Evolutionary conservation across 192 early-diverging fungal species (phyloP).

Genomic region (Linnemannia hyalina): DNA sequence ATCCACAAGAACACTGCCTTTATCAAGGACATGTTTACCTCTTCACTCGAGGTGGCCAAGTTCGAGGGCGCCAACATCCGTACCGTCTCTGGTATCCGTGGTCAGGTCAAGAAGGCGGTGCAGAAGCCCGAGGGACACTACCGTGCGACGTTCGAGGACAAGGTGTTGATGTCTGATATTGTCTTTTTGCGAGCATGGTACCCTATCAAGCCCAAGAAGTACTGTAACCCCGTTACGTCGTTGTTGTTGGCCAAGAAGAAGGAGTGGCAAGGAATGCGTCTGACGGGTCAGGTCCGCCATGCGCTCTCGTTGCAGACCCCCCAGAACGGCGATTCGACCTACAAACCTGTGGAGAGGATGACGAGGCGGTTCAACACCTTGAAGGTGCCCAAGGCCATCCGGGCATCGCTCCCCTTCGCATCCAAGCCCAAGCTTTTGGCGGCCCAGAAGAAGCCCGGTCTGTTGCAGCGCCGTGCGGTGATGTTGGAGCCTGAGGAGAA

Average conservation of each 20-base stretch:
- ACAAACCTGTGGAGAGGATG: constrained; percentile 85
- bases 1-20: constrained; percentile 98
- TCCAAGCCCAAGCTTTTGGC: constrained; percentile 83
- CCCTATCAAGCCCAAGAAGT: constrained; percentile 93
- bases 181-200: constrained; percentile 98
- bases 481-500: constrained; percentile 93
- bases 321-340: constrained; percentile 86
- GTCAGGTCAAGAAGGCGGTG: constrained; percentile 95
- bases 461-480: constrained; percentile 81
- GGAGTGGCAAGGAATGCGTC: constrained; percentile 91
- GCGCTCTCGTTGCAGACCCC: constrained; percentile 75
- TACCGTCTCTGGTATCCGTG: constrained; percentile 97
- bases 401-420: constrained; percentile 89
- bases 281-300: constrained; percentile 87
- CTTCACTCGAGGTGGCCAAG: constrained; percentile 96
- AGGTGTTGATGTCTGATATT: constrained; percentile 95
- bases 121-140: constrained; percentile 91
- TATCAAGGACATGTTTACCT: constrained; percentile 98
- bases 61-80: constrained; percentile 97
- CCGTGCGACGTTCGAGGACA: constrained; percentile 99
- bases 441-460: constrained; percentile 65
- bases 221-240: constrained; percentile 98
- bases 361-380: constrained; percentile 86
- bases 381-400: constrained; percentile 83
- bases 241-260: constrained; percentile 81